Percentiles rank a stretch among this genome's conserved stretches.
phyloP scores from a whole-genome alignment of 768 basidiomycete species.

The Guyanaporus albipodus region DNA sequence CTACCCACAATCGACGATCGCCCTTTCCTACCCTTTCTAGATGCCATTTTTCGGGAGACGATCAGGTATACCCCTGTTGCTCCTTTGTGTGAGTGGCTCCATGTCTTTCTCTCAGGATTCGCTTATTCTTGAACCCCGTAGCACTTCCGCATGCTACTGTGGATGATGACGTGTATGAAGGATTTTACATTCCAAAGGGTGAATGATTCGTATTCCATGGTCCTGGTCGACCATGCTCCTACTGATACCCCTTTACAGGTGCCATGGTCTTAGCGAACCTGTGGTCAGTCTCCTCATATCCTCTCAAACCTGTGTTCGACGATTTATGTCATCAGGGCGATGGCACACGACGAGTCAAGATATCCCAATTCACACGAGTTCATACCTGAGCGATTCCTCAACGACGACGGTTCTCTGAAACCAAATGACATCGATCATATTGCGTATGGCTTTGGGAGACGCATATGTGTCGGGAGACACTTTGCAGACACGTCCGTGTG shows the following conservation, averaged over 20 bases:
- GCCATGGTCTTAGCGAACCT: constrained; percentile 3
- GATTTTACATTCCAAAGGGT: constrained; percentile 47
- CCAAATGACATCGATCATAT: constrained; percentile 1
- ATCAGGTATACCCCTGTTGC: not conserved
- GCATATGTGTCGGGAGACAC: constrained; percentile 20
- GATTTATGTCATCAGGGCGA: constrained; percentile 3
- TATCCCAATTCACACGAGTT: constrained; percentile 36
- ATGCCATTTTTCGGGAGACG: constrained; percentile 7
- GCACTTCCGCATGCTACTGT: constrained; percentile 29
- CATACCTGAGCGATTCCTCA: constrained; percentile 37
- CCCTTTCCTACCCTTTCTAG: constrained; percentile 3
- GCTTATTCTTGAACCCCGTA: not conserved
- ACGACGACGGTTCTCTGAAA: constrained; percentile 18
- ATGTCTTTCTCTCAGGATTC: not conserved
- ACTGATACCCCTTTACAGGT: not conserved
- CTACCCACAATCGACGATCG: constrained; percentile 6
- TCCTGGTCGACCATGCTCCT: accelerated
- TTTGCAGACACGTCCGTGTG: constrained; percentile 18
- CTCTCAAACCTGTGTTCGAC: not conserved
- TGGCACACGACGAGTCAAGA: constrained; percentile 22
- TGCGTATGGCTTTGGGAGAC: constrained; percentile 24
- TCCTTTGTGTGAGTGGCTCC: constrained; percentile 5
- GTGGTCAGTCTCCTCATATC: constrained; percentile 2
- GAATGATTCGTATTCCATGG: not conserved
- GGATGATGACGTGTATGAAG: constrained; percentile 38